Percentiles rank a stretch among this genome's conserved stretches.
These are phyloP conservation scores for Coemansia sp. DNA, from an alignment of 192 early-diverging fungal genomes.

Conservation along the genomic window DNA sequence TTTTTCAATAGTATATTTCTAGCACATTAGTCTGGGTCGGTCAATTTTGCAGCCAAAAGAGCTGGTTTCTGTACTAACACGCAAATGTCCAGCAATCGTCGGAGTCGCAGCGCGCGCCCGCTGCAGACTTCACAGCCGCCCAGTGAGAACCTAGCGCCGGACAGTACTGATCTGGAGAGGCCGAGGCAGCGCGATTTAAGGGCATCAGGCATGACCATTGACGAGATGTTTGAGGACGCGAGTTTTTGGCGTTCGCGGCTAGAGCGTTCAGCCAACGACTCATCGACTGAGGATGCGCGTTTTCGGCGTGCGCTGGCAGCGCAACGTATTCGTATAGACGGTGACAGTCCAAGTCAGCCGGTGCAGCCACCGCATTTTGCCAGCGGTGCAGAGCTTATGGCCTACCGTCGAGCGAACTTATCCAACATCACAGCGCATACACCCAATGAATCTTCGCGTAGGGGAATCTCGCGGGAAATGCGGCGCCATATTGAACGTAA, in stretches of 20 bases:
- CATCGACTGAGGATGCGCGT: not conserved
- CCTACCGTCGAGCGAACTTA: no score
- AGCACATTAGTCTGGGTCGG: not conserved
- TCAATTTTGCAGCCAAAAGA: slow-evolving; percentile 1
- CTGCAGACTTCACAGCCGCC: not conserved
- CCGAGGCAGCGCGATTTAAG: slow-evolving; percentile 24
- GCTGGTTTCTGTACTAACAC: no score
- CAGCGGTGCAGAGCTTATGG: no score
- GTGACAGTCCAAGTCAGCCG: no score
- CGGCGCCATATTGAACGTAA: not conserved
- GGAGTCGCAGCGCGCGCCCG: not conserved
- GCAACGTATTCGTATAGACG: not conserved
- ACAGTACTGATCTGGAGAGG: slow-evolving; percentile 13
- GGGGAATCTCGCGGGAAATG: no score
- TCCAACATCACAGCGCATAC: no score
- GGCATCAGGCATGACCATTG: slow-evolving; percentile 1
- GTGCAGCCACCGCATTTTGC: no score
- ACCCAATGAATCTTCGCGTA: no score
- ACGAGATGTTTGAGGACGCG: not conserved
- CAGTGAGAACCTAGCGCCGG: slow-evolving; percentile 2
- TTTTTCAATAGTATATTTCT: not conserved
- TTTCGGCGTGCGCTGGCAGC: not conserved
- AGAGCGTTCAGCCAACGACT: not conserved
- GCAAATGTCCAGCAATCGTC: slow-evolving; percentile 13
- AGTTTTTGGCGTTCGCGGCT: not conserved